A percentile compares a stretch with the other conserved stretches of the same genome.
These are phyloP conservation scores for Fusarium bactridioides DNA, from an alignment of 2,329 filamentous ascomycete genomes.

Conservation along the genomic window DNA sequence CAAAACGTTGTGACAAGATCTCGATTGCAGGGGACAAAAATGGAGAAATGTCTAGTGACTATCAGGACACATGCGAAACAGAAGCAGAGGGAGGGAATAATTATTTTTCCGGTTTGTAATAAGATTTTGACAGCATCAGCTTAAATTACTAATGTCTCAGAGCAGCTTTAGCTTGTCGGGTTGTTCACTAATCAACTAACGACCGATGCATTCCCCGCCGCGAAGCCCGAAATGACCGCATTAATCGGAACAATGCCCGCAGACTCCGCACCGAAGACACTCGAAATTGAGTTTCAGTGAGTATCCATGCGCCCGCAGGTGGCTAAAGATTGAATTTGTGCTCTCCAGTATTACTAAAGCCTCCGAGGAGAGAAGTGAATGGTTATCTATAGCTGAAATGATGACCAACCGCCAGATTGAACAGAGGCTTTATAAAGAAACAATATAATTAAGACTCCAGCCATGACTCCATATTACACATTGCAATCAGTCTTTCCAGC, in stretches of 20 bases:
- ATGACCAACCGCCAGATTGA: not conserved
- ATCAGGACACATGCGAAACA: not conserved
- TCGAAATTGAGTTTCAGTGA: not conserved
- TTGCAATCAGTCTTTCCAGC: not conserved
- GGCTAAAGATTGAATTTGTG: rapidly evolving
- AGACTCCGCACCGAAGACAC: not conserved
- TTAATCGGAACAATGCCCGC: not conserved
- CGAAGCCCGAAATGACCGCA: not conserved
- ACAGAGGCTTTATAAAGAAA: rapidly evolving
- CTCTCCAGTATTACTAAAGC: not conserved
- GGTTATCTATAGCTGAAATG: not conserved
- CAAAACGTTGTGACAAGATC: too few species aligned
- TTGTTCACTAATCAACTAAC: not conserved
- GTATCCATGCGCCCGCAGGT: not conserved
- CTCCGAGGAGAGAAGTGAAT: not conserved
- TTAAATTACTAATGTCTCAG: not conserved
- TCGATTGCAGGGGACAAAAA: too few species aligned
- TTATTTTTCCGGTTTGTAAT: not conserved
- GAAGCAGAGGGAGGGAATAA: not conserved
- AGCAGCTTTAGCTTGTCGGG: not conserved
- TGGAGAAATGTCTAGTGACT: not conserved
- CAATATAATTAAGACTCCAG: not conserved
- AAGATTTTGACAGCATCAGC: rapidly evolving
- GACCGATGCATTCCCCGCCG: not conserved
- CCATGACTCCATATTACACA: rapidly evolving